phyloP scores from a whole-genome alignment of 495 filamentous ascomycete genomes.

The Penicillium robsamsonii region DNA sequence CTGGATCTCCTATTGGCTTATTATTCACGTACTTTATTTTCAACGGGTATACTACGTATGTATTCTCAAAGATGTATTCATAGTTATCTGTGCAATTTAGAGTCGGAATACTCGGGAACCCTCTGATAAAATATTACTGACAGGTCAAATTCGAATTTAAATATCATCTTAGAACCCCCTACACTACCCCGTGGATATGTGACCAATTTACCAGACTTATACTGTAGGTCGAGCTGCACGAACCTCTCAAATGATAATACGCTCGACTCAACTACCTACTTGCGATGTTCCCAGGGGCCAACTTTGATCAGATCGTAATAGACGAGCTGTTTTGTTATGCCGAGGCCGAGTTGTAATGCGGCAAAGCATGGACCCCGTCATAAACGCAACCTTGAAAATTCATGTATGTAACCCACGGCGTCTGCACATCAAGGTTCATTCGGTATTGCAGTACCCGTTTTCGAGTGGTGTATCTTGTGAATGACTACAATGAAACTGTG shows the following conservation, averaged over 20 bases:
- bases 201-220: too few species aligned
- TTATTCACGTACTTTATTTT: too few species aligned
- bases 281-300: too few species aligned
- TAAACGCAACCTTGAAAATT: not conserved
- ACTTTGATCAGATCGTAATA: not conserved
- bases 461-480: not conserved
- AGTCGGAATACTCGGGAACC: not conserved
- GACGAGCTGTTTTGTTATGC: not conserved
- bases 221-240: not conserved
- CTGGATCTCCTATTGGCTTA: not conserved
- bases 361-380: not conserved
- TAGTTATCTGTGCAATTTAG: not conserved
- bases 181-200: not conserved
- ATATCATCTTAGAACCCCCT: not conserved
- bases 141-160: not conserved
- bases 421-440: not conserved
- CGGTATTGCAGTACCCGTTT: not conserved
- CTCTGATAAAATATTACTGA: not conserved
- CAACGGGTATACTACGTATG: too few species aligned
- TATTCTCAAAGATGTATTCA: too few species aligned
- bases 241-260: not conserved
- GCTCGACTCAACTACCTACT: not conserved
- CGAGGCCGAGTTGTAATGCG: not conserved
- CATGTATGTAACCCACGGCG: not conserved
- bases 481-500: not conserved